These are phyloP conservation scores for Asterochloris erici DNA, from an alignment of 139 green algal genomes.

Conservation along the genomic window DNA sequence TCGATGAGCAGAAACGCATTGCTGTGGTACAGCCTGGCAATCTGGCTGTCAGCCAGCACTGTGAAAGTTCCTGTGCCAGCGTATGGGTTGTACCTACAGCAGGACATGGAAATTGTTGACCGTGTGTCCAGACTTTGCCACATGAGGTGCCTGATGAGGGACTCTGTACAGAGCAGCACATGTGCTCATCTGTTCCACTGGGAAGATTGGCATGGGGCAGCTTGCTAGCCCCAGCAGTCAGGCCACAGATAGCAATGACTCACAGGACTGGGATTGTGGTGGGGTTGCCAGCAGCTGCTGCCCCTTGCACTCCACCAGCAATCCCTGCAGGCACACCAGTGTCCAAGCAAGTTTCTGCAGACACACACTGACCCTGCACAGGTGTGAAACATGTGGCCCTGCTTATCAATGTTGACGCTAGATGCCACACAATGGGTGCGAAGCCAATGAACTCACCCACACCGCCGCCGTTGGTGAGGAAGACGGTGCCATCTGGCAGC, in stretches of 20 bases:
- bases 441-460: neutral
- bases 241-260: too few species aligned
- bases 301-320: conserved; percentile 5
- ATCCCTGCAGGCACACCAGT: conserved; percentile 1
- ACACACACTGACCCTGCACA: too few species aligned
- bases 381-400: too few species aligned
- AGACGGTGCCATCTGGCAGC: conserved; percentile 7
- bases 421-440: too few species aligned
- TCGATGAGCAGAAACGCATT: conserved; percentile 3
- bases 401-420: too few species aligned
- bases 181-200: too few species aligned
- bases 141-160: too few species aligned
- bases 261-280: neutral
- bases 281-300: neutral
- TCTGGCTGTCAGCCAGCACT: neutral
- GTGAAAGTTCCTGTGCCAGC: neutral
- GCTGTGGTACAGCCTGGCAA: conserved; percentile 8
- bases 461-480: conserved; percentile 1
- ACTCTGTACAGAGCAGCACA: too few species aligned
- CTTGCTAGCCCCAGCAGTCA: too few species aligned
- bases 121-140: too few species aligned
- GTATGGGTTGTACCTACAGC: neutral
- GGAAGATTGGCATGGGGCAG: too few species aligned
- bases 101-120: too few species aligned
- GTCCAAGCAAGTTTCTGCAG: neutral